Evolutionary conservation across 495 filamentous ascomycete species (phyloP).

Genomic region (Penicillium salamii): DNA sequence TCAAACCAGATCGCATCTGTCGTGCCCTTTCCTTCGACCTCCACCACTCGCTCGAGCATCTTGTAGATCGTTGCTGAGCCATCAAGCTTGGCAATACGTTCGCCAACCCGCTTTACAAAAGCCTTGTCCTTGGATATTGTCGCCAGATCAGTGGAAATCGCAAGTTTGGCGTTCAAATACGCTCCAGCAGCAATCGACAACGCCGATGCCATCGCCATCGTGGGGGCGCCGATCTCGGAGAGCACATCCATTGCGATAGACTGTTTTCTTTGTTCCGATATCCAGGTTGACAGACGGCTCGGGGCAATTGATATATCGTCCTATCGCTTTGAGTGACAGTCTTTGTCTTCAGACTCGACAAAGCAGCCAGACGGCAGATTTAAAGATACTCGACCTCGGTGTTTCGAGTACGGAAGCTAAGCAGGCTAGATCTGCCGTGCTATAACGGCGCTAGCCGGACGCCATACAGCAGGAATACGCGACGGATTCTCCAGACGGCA

Average conservation of each 20-base stretch:
- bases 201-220: constrained; percentile 38
- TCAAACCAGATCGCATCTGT: constrained; percentile 52
- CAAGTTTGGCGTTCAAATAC: constrained; percentile 49
- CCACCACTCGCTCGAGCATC: constrained; percentile 42
- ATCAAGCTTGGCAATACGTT: constrained; percentile 40
- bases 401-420: constrained; percentile 28
- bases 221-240: constrained; percentile 32
- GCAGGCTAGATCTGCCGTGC: constrained; percentile 27
- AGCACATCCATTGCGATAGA: constrained; percentile 33
- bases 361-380: not conserved
- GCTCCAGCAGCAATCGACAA: constrained; percentile 40
- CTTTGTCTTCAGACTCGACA: not conserved
- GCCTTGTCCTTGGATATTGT: constrained; percentile 31
- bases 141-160: constrained; percentile 42
- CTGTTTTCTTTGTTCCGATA: too few species aligned
- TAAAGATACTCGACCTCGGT: constrained; percentile 4
- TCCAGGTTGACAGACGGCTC: too few species aligned
- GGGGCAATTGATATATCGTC: not conserved
- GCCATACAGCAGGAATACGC: not conserved
- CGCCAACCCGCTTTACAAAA: constrained; percentile 30
- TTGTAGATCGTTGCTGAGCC: constrained; percentile 44
- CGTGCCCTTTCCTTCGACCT: constrained; percentile 33
- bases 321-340: too few species aligned
- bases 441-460: constrained; percentile 1
- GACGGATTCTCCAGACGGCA: not conserved